A percentile compares a stretch with the other conserved stretches of the same genome.
These are phyloP conservation scores for Nicotiana otophora DNA, from an alignment of 257 asterid genomes.

Conservation along the genomic window DNA sequence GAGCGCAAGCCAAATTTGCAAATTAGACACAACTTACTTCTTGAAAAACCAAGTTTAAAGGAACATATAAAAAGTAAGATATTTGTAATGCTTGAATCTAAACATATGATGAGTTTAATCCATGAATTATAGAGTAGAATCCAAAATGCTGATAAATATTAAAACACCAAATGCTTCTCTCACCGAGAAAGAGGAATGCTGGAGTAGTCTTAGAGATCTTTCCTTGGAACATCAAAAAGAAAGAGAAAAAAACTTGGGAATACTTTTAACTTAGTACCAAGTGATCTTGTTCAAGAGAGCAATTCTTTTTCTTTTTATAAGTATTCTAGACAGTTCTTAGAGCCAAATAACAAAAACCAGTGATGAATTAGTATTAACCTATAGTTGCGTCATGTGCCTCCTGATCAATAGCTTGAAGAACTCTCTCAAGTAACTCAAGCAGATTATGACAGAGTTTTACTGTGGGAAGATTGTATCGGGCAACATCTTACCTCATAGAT, in stretches of 20 bases:
- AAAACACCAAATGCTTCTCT: no score
- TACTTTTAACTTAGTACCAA: not conserved
- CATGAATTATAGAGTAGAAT: no score
- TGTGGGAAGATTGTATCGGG: conserved; percentile 80
- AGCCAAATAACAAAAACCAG: conserved; percentile 2
- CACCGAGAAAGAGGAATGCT: not conserved
- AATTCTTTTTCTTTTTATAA: not conserved
- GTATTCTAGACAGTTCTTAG: not conserved
- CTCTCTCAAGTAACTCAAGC: conserved; percentile 36
- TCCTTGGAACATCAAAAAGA: not conserved
- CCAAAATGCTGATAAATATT: no score
- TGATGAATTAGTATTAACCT: not conserved
- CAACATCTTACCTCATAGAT: conserved; percentile 52
- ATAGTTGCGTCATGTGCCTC: not conserved
- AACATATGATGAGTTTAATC: no score
- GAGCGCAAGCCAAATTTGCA: no score
- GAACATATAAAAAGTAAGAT: no score
- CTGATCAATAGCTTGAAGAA: conserved; percentile 32
- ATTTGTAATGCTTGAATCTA: no score
- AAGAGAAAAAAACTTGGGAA: not conserved
- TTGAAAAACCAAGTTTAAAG: no score
- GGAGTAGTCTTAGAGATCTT: not conserved
- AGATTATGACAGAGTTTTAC: conserved; percentile 28
- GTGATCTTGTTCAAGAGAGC: not conserved
- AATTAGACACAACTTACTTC: no score